Evolutionary conservation across 2,329 filamentous ascomycete species (phyloP).

Genomic region (Apiospora koreana): DNA sequence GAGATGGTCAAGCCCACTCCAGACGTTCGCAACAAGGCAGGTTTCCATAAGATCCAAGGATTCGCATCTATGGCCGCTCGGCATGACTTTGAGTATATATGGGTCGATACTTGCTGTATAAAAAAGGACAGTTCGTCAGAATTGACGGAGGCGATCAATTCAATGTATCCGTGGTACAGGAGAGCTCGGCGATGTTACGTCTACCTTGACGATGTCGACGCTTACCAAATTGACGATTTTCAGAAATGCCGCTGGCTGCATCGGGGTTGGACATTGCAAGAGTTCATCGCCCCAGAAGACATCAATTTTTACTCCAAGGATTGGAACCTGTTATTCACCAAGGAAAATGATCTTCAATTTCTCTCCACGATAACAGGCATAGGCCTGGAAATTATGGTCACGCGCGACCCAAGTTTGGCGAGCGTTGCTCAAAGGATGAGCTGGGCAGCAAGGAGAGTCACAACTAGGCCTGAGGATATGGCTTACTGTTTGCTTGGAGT

Average conservation of each 20-base stretch:
- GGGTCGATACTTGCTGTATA: conserved; percentile 10
- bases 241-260: not conserved
- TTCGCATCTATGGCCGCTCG: not conserved
- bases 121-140: not conserved
- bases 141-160: conserved; percentile 8
- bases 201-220: not conserved
- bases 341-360: not conserved
- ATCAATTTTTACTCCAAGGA: not conserved
- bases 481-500: conserved; percentile 21
- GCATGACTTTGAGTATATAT: not conserved
- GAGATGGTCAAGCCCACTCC: not conserved
- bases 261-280: conserved; percentile 9
- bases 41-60: not conserved
- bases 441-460: conserved; percentile 17
- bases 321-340: not conserved
- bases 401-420: not conserved
- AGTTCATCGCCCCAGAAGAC: not conserved
- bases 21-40: not conserved
- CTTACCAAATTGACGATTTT: not conserved
- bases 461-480: conserved; percentile 18
- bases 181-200: not conserved
- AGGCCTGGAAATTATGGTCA: not conserved
- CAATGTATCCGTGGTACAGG: conserved; percentile 3
- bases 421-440: conserved; percentile 9
- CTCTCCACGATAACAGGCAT: not conserved